A percentile compares a stretch with the other conserved stretches of the same genome.
Evolutionary conservation across 805 yeast genomes (phyloP).

Genomic region (Kodamaea nitidulidarum): DNA sequence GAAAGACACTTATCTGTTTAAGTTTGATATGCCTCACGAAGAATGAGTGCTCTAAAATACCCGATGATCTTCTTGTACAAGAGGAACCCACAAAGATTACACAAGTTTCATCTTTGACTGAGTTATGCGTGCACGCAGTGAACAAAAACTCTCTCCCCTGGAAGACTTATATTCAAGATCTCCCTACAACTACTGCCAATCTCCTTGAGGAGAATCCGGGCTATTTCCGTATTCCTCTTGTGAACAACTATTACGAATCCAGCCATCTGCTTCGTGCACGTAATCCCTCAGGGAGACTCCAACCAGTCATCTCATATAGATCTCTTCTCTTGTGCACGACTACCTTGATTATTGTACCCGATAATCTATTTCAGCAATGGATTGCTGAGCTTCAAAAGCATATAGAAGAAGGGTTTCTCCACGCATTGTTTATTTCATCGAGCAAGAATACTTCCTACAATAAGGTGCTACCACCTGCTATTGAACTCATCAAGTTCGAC

Average conservation of each 20-base stretch:
- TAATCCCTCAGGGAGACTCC: constrained; percentile 15
- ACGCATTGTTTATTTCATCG: constrained; percentile 27
- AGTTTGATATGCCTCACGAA: constrained; percentile 55
- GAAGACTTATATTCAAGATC: constrained; percentile 41
- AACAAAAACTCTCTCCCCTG: constrained; percentile 53
- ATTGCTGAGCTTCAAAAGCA: constrained; percentile 54
- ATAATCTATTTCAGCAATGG: constrained; percentile 68
- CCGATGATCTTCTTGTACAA: constrained; percentile 22
- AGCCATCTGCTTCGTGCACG: constrained; percentile 17
- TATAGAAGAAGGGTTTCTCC: constrained; percentile 35
- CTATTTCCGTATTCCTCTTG: constrained; percentile 33
- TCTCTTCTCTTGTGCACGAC: constrained; percentile 41
- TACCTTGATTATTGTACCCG: constrained; percentile 62
- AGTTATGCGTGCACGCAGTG: constrained; percentile 42
- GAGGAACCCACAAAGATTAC: neutral
- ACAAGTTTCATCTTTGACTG: constrained; percentile 19
- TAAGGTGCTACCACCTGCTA: constrained; percentile 21
- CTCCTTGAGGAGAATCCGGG: constrained; percentile 41
- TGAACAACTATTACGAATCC: constrained; percentile 18
- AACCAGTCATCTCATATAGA: constrained; percentile 22
- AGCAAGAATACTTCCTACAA: constrained; percentile 20
- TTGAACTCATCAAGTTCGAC: constrained; percentile 43
- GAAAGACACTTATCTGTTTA: constrained; percentile 58
- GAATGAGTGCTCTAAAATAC: constrained; percentile 46
- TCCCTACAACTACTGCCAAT: constrained; percentile 43